These are phyloP conservation scores for Copromyces sp. DNA, from an alignment of 495 filamentous ascomycete genomes.

Conservation along the genomic window DNA sequence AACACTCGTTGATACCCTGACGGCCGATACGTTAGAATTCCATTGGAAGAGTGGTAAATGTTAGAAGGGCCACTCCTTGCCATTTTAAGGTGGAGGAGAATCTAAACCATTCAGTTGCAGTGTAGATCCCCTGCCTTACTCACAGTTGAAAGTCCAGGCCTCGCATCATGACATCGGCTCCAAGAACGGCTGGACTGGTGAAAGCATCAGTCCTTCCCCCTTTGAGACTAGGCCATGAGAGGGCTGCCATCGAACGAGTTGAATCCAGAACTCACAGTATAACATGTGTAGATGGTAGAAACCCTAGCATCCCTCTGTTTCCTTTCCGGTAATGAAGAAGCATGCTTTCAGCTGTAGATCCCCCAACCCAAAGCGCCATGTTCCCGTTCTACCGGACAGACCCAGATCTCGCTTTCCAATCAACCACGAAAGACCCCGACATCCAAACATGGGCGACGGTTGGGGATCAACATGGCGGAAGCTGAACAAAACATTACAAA, in stretches of 20 bases:
- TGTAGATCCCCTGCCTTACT: neutral
- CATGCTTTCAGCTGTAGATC: neutral
- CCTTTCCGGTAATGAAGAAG: accelerated
- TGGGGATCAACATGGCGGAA: neutral
- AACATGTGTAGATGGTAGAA: neutral
- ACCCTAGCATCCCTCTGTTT: neutral
- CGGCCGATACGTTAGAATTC: neutral
- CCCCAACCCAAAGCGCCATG: neutral
- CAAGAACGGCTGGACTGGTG: no score
- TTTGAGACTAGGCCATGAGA: no score
- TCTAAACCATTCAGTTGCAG: neutral
- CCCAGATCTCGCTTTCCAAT: neutral
- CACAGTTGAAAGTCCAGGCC: neutral
- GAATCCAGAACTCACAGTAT: no score
- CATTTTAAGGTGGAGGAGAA: neutral
- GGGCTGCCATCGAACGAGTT: no score
- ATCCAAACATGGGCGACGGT: neutral
- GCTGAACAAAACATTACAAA: neutral
- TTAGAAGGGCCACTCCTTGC: neutral
- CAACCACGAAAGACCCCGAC: neutral
- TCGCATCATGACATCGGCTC: neutral
- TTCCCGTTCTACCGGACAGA: neutral
- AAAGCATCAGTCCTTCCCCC: no score
- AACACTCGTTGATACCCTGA: no score
- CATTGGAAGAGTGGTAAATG: neutral